Conservation (phyloP, 352 stramenopile species). For the Pythium brachiatum region DNA sequence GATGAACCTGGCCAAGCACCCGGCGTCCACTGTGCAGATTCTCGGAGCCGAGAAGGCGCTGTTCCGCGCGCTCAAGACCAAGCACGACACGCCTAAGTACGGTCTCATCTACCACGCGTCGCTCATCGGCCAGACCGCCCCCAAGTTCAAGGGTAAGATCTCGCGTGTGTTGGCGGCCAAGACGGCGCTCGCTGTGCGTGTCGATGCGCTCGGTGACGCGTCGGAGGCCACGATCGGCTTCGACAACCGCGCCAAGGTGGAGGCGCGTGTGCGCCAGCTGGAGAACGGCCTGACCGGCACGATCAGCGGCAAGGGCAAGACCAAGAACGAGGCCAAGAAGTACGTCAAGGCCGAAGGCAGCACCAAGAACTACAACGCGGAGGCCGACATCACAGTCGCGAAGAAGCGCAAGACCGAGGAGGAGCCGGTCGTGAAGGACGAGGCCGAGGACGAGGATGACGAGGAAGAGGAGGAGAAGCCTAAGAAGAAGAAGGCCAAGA, state of each 20-base stretch:
- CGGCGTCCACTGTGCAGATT: conserved; percentile 98
- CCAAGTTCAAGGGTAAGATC: conserved; percentile 99
- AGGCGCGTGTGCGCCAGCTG: conserved; percentile 96
- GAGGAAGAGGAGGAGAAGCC: conserved; percentile 56
- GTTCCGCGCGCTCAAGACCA: conserved; percentile 99
- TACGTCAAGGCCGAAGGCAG: conserved; percentile 80
- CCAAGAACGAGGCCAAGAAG: conserved; percentile 89
- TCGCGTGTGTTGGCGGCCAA: conserved; percentile 98
- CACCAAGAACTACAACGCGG: conserved; percentile 90
- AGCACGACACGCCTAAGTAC: conserved; percentile 99
- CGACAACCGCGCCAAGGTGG: conserved; percentile 97
- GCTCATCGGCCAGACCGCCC: conserved; percentile 98
- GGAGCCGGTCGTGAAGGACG: conserved; percentile 53
- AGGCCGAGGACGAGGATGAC: conserved; percentile 46
- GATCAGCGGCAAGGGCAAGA: conserved; percentile 86
- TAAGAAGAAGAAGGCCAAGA: conserved; percentile 45
- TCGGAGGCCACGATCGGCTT: conserved; percentile 95
- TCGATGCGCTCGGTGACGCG: conserved; percentile 98
- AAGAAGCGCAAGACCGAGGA: conserved; percentile 87
- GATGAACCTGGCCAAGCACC: conserved; percentile 99
- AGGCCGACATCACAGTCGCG: conserved; percentile 93
- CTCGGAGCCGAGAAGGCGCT: conserved; percentile 99
- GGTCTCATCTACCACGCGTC: conserved; percentile 99
- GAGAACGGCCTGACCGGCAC: conserved; percentile 92
- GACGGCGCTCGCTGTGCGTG: conserved; percentile 96